Evolutionary conservation across 108 stramenopile species (phyloP), one percentile per base, ranked within the genome.

Genomic region (Cyclotella cryptica): DNA sequence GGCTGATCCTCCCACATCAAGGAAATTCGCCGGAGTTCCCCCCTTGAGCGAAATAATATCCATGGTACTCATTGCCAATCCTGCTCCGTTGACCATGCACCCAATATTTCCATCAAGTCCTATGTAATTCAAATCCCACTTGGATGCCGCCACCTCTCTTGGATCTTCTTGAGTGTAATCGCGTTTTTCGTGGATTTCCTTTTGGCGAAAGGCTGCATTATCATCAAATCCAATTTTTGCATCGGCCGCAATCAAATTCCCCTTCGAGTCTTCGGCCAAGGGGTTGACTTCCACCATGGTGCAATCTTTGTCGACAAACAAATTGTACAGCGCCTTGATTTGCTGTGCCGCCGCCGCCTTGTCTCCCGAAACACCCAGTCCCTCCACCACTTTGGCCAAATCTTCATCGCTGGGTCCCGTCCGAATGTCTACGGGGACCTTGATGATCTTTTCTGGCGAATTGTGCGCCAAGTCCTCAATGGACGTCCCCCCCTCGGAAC

Each of bases 141-240:
- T 83, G 21, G 78, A 74, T 24, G 88, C 89, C 71, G 88, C 90
- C 22, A 91, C 94, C 78, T 96, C 95, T 15, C 93, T 82, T 0
- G 86, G 73, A 75, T 96, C 95, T 80, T 96, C 95, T 80, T 96
- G 95, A 3, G 88, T 77, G 26, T 52, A 74, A 59, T 96, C 95
- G 13, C 93, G 54, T 66, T 55, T 54, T 60, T 64, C 74, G 74
- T 92, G 92, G 22, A 93, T 84, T 18, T 75, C 61, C 53, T 71
- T 70, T 81, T 96, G 95, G 11, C 93, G 70, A 77, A 86, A 93
- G 60, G 82, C 90, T 19, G 95, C 95, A 65, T 94, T 94, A 54
- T 92, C 93, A 66, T 96, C 95, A 79, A 96, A 94, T 66, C 91
- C 91, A 6, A 96, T 72, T 88, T 96, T 96, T 69, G 95, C 95